Percentiles rank a stretch among this genome's conserved stretches.
Evolutionary conservation across 176 grass and related monocot species (phyloP).

Genomic region (Phyllostachys edulis): DNA sequence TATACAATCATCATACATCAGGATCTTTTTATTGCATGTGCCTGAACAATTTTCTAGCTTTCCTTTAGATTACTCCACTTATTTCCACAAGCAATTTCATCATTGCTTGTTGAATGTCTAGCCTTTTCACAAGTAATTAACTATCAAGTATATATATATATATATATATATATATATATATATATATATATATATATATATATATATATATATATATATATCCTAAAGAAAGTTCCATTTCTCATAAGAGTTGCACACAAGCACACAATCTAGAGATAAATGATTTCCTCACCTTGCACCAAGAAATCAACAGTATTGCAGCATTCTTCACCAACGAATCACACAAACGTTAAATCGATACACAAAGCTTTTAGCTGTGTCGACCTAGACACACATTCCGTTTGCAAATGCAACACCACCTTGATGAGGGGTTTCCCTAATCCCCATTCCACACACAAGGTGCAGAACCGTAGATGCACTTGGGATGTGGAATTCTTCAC

Average conservation of each 20-base stretch:
- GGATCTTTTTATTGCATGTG: not conserved
- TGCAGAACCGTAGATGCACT: not conserved
- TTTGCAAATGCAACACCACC: not conserved
- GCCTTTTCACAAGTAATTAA: not conserved
- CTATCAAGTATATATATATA: not conserved
- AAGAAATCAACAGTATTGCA: not conserved
- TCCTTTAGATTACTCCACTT: not conserved
- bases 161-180: no score
- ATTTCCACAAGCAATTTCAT: not conserved
- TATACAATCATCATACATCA: not conserved
- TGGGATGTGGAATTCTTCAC: not conserved
- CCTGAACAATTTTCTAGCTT: not conserved
- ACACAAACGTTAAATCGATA: not conserved
- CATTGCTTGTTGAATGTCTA: not conserved
- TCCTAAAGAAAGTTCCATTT: no score
- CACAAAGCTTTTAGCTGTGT: not conserved
- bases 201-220: no score
- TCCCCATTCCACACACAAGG: conserved; percentile 1
- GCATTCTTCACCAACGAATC: not conserved
- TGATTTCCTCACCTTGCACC: not conserved
- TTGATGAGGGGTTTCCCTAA: not conserved
- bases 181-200: no score
- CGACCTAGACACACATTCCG: not conserved
- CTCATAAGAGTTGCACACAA: no score
- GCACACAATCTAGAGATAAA: not conserved